A percentile compares a stretch with the other conserved stretches of the same genome.
Conservation (phyloP, 257 asterid genomes). For the Solanum stenotomum region DNA sequence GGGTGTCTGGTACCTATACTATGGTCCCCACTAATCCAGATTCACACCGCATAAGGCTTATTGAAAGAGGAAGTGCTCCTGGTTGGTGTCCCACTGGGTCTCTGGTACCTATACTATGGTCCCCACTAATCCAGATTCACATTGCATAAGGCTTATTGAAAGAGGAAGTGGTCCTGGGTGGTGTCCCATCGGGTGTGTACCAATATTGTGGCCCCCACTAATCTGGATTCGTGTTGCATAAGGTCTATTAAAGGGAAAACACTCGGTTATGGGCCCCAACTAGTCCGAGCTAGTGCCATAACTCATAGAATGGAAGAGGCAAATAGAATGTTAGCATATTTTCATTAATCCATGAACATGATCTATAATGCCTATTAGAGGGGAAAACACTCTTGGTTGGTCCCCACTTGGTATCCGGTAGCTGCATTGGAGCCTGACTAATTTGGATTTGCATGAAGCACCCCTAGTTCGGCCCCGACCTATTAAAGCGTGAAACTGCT, state of each 20-base stretch:
- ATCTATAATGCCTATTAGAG: neutral
- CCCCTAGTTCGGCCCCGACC: neutral
- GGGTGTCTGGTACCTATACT: neutral
- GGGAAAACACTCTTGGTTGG: neutral
- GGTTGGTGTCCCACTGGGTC: neutral
- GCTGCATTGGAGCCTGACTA: neutral
- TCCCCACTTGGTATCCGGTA: neutral
- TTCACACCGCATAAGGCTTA: accelerated
- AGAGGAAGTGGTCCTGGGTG: neutral
- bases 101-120: neutral
- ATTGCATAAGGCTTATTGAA: too few species aligned
- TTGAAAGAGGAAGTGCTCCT: neutral
- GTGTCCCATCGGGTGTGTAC: neutral
- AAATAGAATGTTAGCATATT: too few species aligned
- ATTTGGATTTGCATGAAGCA: neutral
- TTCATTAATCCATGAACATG: neutral
- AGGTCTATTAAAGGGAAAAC: neutral
- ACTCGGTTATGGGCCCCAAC: neutral
- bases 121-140: neutral
- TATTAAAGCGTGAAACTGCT: neutral
- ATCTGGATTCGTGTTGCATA: too few species aligned
- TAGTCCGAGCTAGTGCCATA: neutral
- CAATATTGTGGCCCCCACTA: neutral
- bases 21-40: neutral
- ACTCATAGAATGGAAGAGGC: neutral